Conservation (phyloP, 2,329 filamentous ascomycete species). For the Fusarium sambucinum region DNA sequence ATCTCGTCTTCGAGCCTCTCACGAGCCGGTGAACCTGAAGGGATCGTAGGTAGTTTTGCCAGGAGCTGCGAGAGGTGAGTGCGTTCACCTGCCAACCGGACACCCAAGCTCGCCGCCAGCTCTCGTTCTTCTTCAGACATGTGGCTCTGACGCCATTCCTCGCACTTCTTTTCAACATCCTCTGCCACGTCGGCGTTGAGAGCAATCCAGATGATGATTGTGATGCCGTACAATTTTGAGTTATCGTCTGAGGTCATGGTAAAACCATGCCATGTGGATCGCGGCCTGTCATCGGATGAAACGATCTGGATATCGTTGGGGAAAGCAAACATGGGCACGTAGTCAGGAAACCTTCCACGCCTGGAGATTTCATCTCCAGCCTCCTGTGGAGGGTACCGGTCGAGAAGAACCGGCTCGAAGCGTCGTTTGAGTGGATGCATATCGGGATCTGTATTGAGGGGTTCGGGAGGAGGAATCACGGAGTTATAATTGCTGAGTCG, state of each 20-base stretch:
- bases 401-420: slow-evolving; percentile 95
- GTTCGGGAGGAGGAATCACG: slow-evolving; percentile 93
- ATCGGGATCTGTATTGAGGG: slow-evolving; percentile 86
- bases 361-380: slow-evolving; percentile 83
- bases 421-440: slow-evolving; percentile 96
- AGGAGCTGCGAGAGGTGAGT: slow-evolving; percentile 91
- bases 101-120: slow-evolving; percentile 89
- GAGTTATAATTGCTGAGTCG: slow-evolving; percentile 98
- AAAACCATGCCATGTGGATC: slow-evolving; percentile 99
- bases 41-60: slow-evolving; percentile 81
- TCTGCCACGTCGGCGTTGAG: slow-evolving; percentile 84
- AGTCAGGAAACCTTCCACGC: slow-evolving; percentile 91
- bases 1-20: slow-evolving; percentile 94
- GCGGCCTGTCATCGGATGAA: slow-evolving; percentile 90
- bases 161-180: slow-evolving; percentile 84
- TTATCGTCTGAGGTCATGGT: slow-evolving; percentile 96
- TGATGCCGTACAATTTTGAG: slow-evolving; percentile 91
- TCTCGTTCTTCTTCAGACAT: slow-evolving; percentile 94
- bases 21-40: slow-evolving; percentile 83
- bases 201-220: slow-evolving; percentile 92
- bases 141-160: slow-evolving; percentile 85
- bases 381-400: slow-evolving; percentile 89
- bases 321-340: slow-evolving; percentile 99
- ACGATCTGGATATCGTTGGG: slow-evolving; percentile 98
- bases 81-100: slow-evolving; percentile 86